phyloP scores from a whole-genome alignment of 139 green algal genomes.

The Volvox reticuliferus region DNA sequence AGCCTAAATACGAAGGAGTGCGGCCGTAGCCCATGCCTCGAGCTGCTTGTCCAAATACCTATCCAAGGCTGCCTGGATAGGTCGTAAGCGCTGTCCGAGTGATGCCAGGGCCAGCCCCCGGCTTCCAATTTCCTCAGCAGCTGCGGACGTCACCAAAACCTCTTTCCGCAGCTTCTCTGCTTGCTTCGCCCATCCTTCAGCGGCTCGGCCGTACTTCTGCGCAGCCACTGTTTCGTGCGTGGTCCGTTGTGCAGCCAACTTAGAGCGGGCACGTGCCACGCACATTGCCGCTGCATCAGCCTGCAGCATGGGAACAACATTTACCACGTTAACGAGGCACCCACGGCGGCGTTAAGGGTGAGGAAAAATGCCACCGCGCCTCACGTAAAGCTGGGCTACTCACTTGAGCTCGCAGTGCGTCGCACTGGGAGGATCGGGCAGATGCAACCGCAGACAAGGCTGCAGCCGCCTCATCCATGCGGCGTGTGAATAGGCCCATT shows the following conservation, averaged over 20 bases:
- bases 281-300: neutral
- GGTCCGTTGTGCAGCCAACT: neutral
- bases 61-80: neutral
- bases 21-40: conserved; percentile 24
- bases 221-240: neutral
- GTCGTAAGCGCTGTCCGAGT: neutral
- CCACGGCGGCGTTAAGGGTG: too few species aligned
- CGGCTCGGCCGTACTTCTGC: neutral
- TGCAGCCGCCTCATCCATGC: neutral
- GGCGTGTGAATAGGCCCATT: neutral
- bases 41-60: conserved; percentile 25
- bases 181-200: conserved; percentile 25
- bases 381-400: neutral
- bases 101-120: neutral
- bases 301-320: neutral
- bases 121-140: neutral
- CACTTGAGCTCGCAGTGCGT: conserved; percentile 1
- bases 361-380: too few species aligned
- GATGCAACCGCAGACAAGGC: neutral
- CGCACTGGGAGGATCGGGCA: neutral
- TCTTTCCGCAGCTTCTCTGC: conserved; percentile 5
- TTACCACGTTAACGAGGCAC: too few species aligned
- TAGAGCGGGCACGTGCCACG: conserved; percentile 5
- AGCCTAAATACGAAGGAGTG: neutral
- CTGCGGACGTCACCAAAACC: neutral